Evolutionary conservation across 2,329 filamentous ascomycete genomes (phyloP).

Genomic region (Berkeleyomyces basicola): DNA sequence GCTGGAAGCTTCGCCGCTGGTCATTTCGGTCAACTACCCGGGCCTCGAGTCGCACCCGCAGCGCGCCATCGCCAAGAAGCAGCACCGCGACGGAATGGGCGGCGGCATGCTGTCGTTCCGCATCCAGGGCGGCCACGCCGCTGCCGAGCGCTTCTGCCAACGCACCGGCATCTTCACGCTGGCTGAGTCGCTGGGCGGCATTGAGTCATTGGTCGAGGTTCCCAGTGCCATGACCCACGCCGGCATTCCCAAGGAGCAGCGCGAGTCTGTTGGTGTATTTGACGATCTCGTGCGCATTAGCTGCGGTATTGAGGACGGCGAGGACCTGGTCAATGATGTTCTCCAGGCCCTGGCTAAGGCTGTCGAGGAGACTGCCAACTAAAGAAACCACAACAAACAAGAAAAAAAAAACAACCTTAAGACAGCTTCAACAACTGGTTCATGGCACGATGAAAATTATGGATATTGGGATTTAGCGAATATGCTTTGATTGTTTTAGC

Average conservation of each 20-base stretch:
- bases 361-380: constrained; percentile 23
- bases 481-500: neutral
- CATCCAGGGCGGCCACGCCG: constrained; percentile 67
- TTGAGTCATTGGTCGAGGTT: constrained; percentile 83
- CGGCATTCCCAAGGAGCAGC: constrained; percentile 76
- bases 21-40: constrained; percentile 89
- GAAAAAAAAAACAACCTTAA: neutral
- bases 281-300: constrained; percentile 88
- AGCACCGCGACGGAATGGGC: constrained; percentile 87
- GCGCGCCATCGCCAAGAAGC: constrained; percentile 65
- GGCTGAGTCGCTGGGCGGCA: constrained; percentile 79
- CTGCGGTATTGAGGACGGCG: constrained; percentile 83
- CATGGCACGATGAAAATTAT: constrained; percentile 12
- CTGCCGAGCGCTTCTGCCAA: constrained; percentile 86
- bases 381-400: constrained; percentile 10
- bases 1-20: constrained; percentile 63
- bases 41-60: constrained; percentile 79
- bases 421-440: neutral
- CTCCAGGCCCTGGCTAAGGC: constrained; percentile 68
- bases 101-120: constrained; percentile 97
- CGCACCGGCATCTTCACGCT: constrained; percentile 79
- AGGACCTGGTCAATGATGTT: constrained; percentile 69
- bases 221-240: constrained; percentile 95
- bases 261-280: constrained; percentile 84
- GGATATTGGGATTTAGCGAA: neutral